phyloP scores from a whole-genome alignment of 1,284 basidiomycete genomes.

The Cryptococcus amylolentus region DNA sequence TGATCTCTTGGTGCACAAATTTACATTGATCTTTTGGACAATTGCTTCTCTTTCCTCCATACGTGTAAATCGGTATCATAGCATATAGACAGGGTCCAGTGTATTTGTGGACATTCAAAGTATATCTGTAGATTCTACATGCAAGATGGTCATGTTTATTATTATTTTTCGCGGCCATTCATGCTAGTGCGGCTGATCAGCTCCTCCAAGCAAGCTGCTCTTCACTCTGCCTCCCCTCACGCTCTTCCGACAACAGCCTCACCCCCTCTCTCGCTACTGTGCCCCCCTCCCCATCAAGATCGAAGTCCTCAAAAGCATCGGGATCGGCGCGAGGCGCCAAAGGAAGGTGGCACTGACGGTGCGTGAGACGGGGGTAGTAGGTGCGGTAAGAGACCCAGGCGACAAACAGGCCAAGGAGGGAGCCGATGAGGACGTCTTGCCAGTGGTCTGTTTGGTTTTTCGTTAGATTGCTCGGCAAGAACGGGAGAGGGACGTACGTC shows the following conservation, averaged over 20 bases:
- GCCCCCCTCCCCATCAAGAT: background rate
- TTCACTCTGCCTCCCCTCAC: conserved; percentile 32
- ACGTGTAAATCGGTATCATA: too few species aligned
- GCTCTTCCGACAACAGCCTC: conserved; percentile 29
- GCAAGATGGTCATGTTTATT: too few species aligned
- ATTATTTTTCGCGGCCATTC: too few species aligned
- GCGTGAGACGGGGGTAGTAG: conserved; percentile 45
- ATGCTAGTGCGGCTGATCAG: too few species aligned
- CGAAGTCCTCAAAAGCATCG: conserved; percentile 22
- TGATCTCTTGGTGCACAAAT: too few species aligned
- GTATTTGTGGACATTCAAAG: background rate
- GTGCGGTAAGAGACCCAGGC: conserved; percentile 75
- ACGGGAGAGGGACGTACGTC: conserved; percentile 57
- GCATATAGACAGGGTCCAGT: background rate
- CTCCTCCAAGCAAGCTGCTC: conserved; percentile 34
- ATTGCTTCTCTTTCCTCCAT: too few species aligned
- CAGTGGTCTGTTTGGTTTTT: conserved; percentile 63
- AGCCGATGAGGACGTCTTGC: conserved; percentile 81
- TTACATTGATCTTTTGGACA: too few species aligned
- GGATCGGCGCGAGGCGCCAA: conserved; percentile 60
- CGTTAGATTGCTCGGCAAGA: background rate
- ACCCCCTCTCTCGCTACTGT: conserved; percentile 14
- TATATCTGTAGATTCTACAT: too few species aligned
- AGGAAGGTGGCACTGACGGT: conserved; percentile 62
- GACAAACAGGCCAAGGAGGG: conserved; percentile 66